These are phyloP conservation scores for Umbelopsis sp. DNA, from an alignment of 371 early-diverging fungal genomes.

Conservation along the genomic window DNA sequence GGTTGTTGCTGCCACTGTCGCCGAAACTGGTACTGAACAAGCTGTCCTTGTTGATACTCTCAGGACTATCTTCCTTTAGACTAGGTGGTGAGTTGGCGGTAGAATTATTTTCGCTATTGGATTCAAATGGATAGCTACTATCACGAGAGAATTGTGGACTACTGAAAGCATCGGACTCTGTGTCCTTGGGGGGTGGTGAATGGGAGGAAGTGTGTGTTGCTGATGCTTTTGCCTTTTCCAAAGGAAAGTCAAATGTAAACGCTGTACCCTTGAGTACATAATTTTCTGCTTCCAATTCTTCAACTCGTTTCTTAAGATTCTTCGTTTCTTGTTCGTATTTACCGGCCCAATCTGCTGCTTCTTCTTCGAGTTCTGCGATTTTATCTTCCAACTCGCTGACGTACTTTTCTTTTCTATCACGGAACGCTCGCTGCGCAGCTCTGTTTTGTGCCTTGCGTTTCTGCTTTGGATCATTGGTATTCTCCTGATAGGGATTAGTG, in stretches of 20 bases:
- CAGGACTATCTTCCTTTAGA: slow-evolving; percentile 7
- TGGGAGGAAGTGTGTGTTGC: background rate
- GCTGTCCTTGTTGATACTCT: background rate
- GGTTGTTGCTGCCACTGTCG: background rate
- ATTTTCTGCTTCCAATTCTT: slow-evolving; percentile 44
- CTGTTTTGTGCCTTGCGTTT: slow-evolving; percentile 81
- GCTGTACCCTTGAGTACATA: slow-evolving; percentile 45
- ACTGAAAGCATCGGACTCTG: background rate
- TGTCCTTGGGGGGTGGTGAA: slow-evolving; percentile 1
- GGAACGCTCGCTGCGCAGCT: slow-evolving; percentile 79
- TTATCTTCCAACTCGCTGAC: slow-evolving; percentile 65
- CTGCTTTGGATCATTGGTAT: slow-evolving; percentile 46
- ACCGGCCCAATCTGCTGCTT: slow-evolving; percentile 28
- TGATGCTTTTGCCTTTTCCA: slow-evolving; percentile 15
- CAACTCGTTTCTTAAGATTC: slow-evolving; percentile 33
- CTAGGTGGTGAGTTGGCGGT: background rate
- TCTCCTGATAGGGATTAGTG: slow-evolving; percentile 19
- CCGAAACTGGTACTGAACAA: slow-evolving; percentile 9
- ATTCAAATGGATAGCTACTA: slow-evolving; percentile 12
- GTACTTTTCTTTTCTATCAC: slow-evolving; percentile 75
- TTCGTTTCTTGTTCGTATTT: slow-evolving; percentile 37
- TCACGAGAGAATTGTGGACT: slow-evolving; percentile 11
- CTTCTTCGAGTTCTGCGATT: slow-evolving; percentile 64
- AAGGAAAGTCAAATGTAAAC: slow-evolving; percentile 51
- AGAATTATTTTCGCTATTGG: background rate